phyloP scores from a whole-genome alignment of 768 basidiomycete genomes.

The Chalciporus pseudorubinellus region DNA sequence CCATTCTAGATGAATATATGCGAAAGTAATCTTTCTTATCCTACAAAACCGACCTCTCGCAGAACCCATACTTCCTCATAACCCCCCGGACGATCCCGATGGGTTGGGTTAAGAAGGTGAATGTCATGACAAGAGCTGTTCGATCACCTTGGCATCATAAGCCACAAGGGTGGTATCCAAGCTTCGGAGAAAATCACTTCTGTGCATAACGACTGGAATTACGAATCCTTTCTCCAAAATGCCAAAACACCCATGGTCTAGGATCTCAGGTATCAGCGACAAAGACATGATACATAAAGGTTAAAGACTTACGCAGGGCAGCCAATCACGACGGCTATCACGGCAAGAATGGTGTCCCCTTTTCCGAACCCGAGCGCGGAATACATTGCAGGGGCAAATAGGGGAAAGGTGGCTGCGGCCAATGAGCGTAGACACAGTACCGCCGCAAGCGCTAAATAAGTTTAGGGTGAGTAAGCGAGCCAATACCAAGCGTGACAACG shows the following conservation, averaged over 20 bases:
- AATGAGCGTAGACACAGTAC: constrained; percentile 60
- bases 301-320: constrained; percentile 43
- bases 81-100: too few relatives aligned
- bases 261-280: constrained; percentile 35
- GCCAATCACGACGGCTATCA: constrained; percentile 54
- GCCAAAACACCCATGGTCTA: constrained; percentile 45
- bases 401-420: constrained; percentile 71
- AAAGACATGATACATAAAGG: background rate
- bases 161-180: too few relatives aligned
- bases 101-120: too few relatives aligned
- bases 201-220: constrained; percentile 44
- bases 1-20: too few relatives aligned
- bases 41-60: too few relatives aligned
- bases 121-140: too few relatives aligned
- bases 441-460: constrained; percentile 56
- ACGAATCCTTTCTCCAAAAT: constrained; percentile 48
- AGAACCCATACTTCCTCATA: too few relatives aligned
- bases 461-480: background rate
- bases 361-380: constrained; percentile 64
- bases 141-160: too few relatives aligned
- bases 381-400: constrained; percentile 76
- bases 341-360: constrained; percentile 64
- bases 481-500: constrained; percentile 5
- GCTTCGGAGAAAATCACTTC: background rate
- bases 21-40: too few relatives aligned